Percentiles rank a stretch among this genome's conserved stretches.
These are phyloP conservation scores for Cyberlindnera saturnus DNA, from an alignment of 805 yeast genomes.

Conservation along the genomic window DNA sequence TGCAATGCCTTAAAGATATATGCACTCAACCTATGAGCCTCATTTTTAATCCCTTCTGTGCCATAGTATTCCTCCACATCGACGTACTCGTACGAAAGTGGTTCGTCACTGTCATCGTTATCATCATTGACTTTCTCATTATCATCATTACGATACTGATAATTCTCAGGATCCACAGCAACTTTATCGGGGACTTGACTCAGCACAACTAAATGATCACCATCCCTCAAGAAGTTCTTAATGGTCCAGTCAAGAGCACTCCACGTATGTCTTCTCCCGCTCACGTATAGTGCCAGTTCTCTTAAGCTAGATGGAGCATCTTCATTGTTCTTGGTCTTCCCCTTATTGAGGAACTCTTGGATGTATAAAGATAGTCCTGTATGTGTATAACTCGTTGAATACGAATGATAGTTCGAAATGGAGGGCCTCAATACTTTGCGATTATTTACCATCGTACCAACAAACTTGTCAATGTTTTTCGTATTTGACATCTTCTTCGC, in stretches of 20 bases:
- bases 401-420: conserved; percentile 13
- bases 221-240: conserved; percentile 16
- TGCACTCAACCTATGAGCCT: conserved; percentile 9
- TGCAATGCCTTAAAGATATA: conserved; percentile 14
- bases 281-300: conserved; percentile 18
- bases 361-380: conserved; percentile 11
- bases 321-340: not conserved
- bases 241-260: conserved; percentile 19
- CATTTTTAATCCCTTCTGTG: conserved; percentile 7
- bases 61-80: conserved; percentile 11
- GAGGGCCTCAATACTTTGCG: conserved; percentile 8
- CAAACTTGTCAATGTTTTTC: conserved; percentile 19
- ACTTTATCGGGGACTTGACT: conserved; percentile 16
- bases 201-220: conserved; percentile 19
- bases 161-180: conserved; percentile 5
- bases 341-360: not conserved
- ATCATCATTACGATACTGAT: not conserved
- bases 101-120: conserved; percentile 1
- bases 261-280: conserved; percentile 22
- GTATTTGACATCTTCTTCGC: conserved; percentile 3
- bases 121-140: not conserved
- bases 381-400: conserved; percentile 16
- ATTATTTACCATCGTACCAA: conserved; percentile 9
- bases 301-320: conserved; percentile 16
- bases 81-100: conserved; percentile 7